Evolutionary conservation across 805 yeast species (phyloP).

Genomic region (Millerozyma miso): DNA sequence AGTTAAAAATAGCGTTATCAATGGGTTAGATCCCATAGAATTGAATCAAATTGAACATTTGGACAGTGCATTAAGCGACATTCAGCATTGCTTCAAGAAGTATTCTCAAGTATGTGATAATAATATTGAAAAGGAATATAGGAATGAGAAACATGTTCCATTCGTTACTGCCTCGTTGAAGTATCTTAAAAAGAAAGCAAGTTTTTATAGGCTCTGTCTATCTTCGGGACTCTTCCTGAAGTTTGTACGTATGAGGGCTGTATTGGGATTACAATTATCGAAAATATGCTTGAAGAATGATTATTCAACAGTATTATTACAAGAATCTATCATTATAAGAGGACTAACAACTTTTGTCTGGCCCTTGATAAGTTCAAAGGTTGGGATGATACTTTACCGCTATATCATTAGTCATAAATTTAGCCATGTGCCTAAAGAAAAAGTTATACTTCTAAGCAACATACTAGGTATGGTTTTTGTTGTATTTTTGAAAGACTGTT

Average conservation of each 20-base stretch:
- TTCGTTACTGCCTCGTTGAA: slow-evolving; percentile 2
- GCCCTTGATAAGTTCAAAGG: slow-evolving; percentile 35
- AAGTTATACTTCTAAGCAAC: slow-evolving; percentile 25
- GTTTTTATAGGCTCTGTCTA: slow-evolving; percentile 1
- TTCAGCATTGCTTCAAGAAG: slow-evolving; percentile 7
- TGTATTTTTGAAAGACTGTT: slow-evolving; percentile 31
- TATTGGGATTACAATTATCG: slow-evolving; percentile 10
- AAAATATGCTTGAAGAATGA: slow-evolving; percentile 33
- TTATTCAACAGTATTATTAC: slow-evolving; percentile 23
- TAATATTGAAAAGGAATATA: slow-evolving; percentile 4
- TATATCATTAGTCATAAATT: slow-evolving; percentile 7
- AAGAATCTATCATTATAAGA: slow-evolving; percentile 21
- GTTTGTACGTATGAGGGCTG: slow-evolving; percentile 9
- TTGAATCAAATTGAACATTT: slow-evolving; percentile 21
- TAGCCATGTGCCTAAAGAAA: slow-evolving; percentile 8
- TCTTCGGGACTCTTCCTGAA: slow-evolving; percentile 3
- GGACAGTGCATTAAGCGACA: slow-evolving; percentile 7
- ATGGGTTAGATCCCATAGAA: slow-evolving; percentile 18
- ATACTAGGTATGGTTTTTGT: slow-evolving; percentile 28
- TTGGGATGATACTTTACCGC: slow-evolving; percentile 22
- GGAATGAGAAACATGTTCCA: background rate
- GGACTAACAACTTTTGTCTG: slow-evolving; percentile 32
- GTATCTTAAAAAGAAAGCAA: slow-evolving; percentile 2
- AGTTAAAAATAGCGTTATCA: slow-evolving; percentile 30
- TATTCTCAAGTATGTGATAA: slow-evolving; percentile 1